Evolutionary conservation across 2,329 filamentous ascomycete species (phyloP), one percentile per base, ranked within the genome.

Genomic region (Westerdykella aurantiaca): DNA sequence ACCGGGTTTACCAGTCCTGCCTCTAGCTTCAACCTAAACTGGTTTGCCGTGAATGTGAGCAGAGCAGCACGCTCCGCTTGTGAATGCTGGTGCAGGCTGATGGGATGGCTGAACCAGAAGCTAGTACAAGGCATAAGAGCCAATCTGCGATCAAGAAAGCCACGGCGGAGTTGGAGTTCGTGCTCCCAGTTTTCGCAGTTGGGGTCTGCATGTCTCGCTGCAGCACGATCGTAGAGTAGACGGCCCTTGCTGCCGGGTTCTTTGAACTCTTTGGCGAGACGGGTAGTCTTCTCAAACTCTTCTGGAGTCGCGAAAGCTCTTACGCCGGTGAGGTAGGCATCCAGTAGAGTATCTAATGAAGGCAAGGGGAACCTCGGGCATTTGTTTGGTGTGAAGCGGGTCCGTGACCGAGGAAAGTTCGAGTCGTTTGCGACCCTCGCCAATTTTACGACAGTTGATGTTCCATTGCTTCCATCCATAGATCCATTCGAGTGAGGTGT

Each of bases 51-150:
- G 14, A 31, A 40, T 3, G 38, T 12, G 13, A 40, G 38, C 21
- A 40, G 25, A 13, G 38, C 38, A 13, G 38, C 38, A 3, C 38
- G 38, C 38, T 40, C 38, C 5, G 38, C 38, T 16, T 40, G 38
- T 16, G 38, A 25, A 25, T 40, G 38, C 38, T 13, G 9, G 5
- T 29, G 38, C 14, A 13, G 25, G 38, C 38, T 40, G 14, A 40
- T 12, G 6, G 38, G 38, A 31, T 40, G 38, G 17, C 38, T 40
- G 38, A 40, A 40, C 38, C 38, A 40, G 25, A 40, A 40, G n/a
- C 38, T 40, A 9, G 21, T 31, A 9, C 7, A n/a, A 12, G 38
- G 38, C 5, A 31, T 14, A n/a, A 40, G 38, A 11, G 38, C 7
- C 5, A 31, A 12, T 16, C 38, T 31, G 22, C 38, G 38, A 16